These are phyloP conservation scores for Sequoiadendron giganteum DNA, from an alignment of 75 land plant species.

Conservation along the genomic window DNA sequence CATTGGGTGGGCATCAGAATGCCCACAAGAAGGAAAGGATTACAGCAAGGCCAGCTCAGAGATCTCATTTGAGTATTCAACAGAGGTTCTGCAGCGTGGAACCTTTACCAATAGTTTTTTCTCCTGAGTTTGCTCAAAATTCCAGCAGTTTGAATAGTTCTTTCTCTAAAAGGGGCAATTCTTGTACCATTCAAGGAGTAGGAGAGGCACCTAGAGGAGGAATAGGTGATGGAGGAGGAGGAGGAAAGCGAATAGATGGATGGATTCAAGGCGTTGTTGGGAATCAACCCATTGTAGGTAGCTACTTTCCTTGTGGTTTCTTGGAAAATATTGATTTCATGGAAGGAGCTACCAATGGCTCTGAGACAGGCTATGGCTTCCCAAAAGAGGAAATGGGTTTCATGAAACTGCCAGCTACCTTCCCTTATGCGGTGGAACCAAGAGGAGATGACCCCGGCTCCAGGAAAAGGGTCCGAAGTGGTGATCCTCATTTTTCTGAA, in stretches of 20 bases:
- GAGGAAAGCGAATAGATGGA: neutral
- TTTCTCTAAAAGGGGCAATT: neutral
- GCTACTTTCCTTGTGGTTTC: neutral
- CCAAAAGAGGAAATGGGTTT: constrained; percentile 3
- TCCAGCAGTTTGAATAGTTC: constrained; percentile 4
- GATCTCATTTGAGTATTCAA: constrained; percentile 10
- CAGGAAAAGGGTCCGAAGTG: neutral
- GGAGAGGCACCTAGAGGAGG: neutral
- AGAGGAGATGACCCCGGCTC: neutral
- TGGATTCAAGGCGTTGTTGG: neutral
- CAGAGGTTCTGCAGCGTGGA: constrained; percentile 1
- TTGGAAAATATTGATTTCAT: neutral
- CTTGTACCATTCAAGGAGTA: neutral
- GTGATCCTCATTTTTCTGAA: neutral
- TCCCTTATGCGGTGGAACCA: neutral
- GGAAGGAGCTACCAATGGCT: neutral
- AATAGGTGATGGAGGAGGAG: neutral
- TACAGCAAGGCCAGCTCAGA: constrained; percentile 18
- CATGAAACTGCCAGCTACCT: constrained; percentile 4
- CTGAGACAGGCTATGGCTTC: neutral
- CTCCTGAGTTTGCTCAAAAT: neutral
- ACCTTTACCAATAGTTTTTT: neutral
- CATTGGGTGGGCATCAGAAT: constrained; percentile 47
- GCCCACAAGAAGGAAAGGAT: constrained; percentile 43
- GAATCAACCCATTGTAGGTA: neutral